Conservation (phyloP, 306 rosid species). For the Herpetospermum pedunculosum region DNA sequence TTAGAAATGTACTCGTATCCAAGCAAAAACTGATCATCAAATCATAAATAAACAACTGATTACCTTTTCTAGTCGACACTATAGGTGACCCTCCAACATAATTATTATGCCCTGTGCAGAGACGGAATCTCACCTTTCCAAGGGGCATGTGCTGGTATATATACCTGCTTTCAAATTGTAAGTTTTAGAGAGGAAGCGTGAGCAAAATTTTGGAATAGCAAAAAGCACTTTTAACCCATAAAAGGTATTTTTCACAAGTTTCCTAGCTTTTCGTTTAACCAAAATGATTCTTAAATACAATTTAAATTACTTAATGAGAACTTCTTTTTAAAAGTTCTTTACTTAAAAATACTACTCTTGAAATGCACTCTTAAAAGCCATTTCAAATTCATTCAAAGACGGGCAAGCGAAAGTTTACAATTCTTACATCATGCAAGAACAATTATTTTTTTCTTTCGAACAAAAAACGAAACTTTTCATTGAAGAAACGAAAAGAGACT, state of each 20-base stretch:
- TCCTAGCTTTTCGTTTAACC: neutral
- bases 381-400: neutral
- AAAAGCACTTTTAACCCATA: neutral
- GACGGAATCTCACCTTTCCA: constrained; percentile 28
- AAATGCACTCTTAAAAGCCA: neutral
- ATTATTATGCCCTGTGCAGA: constrained; percentile 29
- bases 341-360: neutral
- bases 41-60: neutral
- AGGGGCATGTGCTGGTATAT: constrained; percentile 28
- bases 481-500: too few relatives aligned
- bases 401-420: neutral
- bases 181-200: neutral
- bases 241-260: neutral
- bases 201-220: neutral
- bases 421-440: too few relatives aligned
- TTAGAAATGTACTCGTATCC: neutral
- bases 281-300: neutral
- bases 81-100: constrained; percentile 41
- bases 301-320: neutral
- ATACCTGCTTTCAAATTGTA: constrained; percentile 37
- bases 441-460: too few relatives aligned
- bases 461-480: too few relatives aligned
- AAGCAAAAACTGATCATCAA: neutral
- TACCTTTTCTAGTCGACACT: constrained; percentile 45
- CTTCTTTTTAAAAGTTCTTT: neutral